phyloP scores from a whole-genome alignment of 2,329 filamentous ascomycete species.

The Akanthomyces uredinophilus region DNA sequence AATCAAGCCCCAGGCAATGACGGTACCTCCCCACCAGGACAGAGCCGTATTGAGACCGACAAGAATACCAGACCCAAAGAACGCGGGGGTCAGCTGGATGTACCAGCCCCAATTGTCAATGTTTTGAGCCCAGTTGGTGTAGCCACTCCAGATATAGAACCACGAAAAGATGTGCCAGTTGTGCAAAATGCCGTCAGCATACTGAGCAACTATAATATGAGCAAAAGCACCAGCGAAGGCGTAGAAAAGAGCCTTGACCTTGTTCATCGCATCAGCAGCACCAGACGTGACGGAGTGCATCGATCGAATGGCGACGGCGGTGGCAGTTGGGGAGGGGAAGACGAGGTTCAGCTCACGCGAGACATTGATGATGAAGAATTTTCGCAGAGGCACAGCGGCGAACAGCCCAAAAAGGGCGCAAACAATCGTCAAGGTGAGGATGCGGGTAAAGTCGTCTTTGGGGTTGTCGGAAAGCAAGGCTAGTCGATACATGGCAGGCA shows the following conservation, averaged over 20 bases:
- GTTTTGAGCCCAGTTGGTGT: slow-evolving; percentile 44
- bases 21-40: slow-evolving; percentile 52
- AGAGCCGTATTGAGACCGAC: slow-evolving; percentile 50
- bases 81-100: slow-evolving; percentile 54
- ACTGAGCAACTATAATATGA: slow-evolving; percentile 53
- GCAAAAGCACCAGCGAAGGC: slow-evolving; percentile 46
- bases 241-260: slow-evolving; percentile 49
- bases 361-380: slow-evolving; percentile 64
- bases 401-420: slow-evolving; percentile 61
- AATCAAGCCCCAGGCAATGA: slow-evolving; percentile 52
- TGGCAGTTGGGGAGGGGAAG: slow-evolving; percentile 56
- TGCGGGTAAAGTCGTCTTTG: slow-evolving; percentile 49
- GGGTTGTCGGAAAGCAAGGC: slow-evolving; percentile 44
- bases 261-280: slow-evolving; percentile 46
- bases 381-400: slow-evolving; percentile 57
- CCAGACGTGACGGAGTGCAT: slow-evolving; percentile 54
- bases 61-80: slow-evolving; percentile 52
- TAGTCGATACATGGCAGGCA: slow-evolving; percentile 57
- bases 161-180: slow-evolving; percentile 51
- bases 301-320: slow-evolving; percentile 56
- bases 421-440: slow-evolving; percentile 56
- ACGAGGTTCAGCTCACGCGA: slow-evolving; percentile 54
- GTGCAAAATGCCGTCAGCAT: slow-evolving; percentile 55
- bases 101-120: slow-evolving; percentile 60
- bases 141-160: slow-evolving; percentile 51